Evolutionary conservation across 2,329 filamentous ascomycete genomes (phyloP), one percentile per base, ranked within the genome.

Genomic region (Stachybotrys elegans): DNA sequence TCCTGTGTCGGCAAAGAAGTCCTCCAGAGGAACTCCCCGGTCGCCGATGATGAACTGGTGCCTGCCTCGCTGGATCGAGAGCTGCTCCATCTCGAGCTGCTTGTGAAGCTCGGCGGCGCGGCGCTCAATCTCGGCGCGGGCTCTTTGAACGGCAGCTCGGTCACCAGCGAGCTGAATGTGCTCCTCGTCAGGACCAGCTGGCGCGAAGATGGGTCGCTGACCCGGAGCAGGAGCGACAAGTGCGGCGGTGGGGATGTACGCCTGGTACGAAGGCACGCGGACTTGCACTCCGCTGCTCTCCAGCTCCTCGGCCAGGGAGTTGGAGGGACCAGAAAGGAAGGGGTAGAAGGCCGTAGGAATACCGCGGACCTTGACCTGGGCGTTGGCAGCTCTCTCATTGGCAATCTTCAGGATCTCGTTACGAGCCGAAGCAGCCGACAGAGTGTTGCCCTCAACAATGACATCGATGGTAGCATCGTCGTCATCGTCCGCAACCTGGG

Each of bases 31-130:
- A 49, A 87, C 78, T 48, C 88, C 90, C 49, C 84, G 79, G 49
- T 92, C 83, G 42, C 92, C 92, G 50, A 95, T 83, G 59, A 98
- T 93, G 72, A 96, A 97, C 63, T 95, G 91, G 63, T 97, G 93
- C 42, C 89, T 83, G 40, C 88, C 89, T 49, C 85, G 84, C 63
- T 92, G 86, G 54, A 97, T 88, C 6, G 85, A 79, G 34, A 90
- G 72, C 63, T 94, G 84, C 54, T 93, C 82, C 40, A 93, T 72
- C 34, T 84, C 80, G 40, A 97, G 73, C 60, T 88, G 81, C 47
- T 81, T 79, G 53, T 84, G 82, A 19, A 98, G 78, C 58, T 92
- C 78, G 48, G 84, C 79, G 6, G 83, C 88, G 46, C 84, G 79
- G 40, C 82, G 81, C 66, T 96, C 90, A 52, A 97, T 86, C 57